These are phyloP conservation scores for Paecilomyces variotii DNA, from an alignment of 2,329 filamentous ascomycete genomes.

Conservation along the genomic window DNA sequence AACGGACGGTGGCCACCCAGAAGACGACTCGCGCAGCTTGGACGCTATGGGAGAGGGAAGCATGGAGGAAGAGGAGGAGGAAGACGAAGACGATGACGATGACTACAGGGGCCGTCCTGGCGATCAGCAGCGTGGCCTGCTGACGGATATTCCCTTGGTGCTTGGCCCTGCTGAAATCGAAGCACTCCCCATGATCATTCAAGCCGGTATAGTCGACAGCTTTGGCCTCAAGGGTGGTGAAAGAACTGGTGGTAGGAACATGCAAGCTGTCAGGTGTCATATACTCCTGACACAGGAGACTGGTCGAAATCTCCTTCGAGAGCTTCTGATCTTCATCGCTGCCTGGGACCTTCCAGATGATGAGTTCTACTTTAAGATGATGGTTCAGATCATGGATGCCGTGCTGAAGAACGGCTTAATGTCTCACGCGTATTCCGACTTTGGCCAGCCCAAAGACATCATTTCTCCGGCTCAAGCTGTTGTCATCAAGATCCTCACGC, in stretches of 20 bases:
- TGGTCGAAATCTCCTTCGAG: slow-evolving; percentile 78
- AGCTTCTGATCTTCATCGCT: slow-evolving; percentile 90
- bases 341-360: slow-evolving; percentile 94
- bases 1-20: slow-evolving; percentile 34
- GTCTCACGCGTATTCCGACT: slow-evolving; percentile 84
- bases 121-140: slow-evolving; percentile 60
- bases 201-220: slow-evolving; percentile 84
- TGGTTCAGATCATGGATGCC: slow-evolving; percentile 89
- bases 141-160: slow-evolving; percentile 92
- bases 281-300: slow-evolving; percentile 85
- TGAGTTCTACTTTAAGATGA: slow-evolving; percentile 92
- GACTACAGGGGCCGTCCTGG: slow-evolving; percentile 44
- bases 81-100: slow-evolving; percentile 46
- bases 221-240: slow-evolving; percentile 60
- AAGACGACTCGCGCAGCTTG: slow-evolving; percentile 35
- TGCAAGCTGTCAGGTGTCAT: slow-evolving; percentile 84
- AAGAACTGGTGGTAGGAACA: slow-evolving; percentile 56
- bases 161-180: slow-evolving; percentile 93
- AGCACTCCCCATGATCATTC: slow-evolving; percentile 93
- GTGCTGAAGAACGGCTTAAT: slow-evolving; percentile 83
- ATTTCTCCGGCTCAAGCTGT: slow-evolving; percentile 93
- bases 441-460: slow-evolving; percentile 89
- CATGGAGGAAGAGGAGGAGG: slow-evolving; percentile 42
- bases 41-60: slow-evolving; percentile 37
- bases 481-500: slow-evolving; percentile 80